These are phyloP conservation scores for Linum lewisii DNA, from an alignment of 345 rosid genomes.

Conservation along the genomic window DNA sequence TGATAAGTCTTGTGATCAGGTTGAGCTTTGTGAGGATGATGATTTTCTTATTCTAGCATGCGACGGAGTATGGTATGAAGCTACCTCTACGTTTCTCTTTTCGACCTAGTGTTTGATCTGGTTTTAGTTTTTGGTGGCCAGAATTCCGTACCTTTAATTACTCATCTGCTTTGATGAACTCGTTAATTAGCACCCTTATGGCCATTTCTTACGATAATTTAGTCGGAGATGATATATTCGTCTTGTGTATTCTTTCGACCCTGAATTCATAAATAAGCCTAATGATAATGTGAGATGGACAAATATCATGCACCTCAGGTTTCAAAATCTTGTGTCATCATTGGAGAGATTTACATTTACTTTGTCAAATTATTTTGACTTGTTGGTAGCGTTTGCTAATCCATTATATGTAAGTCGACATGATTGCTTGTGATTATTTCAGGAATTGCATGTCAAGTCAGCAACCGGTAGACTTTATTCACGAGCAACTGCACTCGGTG, in stretches of 20 bases:
- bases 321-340: too few species aligned
- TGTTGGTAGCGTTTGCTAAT: neutral
- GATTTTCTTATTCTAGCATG: constrained; percentile 91
- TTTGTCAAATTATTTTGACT: too few species aligned
- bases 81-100: constrained; percentile 10
- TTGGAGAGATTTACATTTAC: too few species aligned
- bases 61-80: constrained; percentile 90
- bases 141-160: too few species aligned
- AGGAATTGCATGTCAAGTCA: constrained; percentile 99
- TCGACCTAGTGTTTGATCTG: neutral
- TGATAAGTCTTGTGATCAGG: constrained; percentile 25
- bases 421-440: constrained; percentile 18
- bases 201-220: too few species aligned
- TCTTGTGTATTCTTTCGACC: too few species aligned
- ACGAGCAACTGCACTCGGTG: constrained; percentile 61
- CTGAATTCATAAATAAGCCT: too few species aligned
- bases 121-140: neutral
- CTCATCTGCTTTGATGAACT: neutral
- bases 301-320: too few species aligned
- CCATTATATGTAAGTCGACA: neutral
- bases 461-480: constrained; percentile 82
- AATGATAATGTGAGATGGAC: too few species aligned
- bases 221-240: too few species aligned
- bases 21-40: constrained; percentile 91
- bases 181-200: too few species aligned